These are phyloP conservation scores for Xylaria arbuscula DNA, from an alignment of 2,329 filamentous ascomycete genomes.

Conservation along the genomic window DNA sequence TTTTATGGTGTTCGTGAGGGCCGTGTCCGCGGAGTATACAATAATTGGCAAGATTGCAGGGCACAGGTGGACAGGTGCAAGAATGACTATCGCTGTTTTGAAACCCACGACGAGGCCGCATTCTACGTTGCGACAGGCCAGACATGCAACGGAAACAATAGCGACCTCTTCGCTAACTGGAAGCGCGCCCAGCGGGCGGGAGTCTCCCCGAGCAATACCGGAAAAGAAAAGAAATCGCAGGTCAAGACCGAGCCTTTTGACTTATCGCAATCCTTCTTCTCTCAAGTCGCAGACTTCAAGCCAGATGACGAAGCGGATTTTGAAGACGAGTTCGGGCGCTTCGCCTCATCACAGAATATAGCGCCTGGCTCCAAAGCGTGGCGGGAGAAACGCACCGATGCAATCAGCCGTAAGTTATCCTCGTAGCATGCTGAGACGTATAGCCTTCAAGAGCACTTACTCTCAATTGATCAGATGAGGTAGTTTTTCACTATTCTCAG, in stretches of 20 bases:
- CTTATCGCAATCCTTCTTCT: slow-evolving; percentile 46
- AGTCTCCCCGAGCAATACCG: background rate
- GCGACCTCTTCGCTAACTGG: slow-evolving; percentile 6
- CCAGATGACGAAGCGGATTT: slow-evolving; percentile 41
- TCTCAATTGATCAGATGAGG: slow-evolving; percentile 26
- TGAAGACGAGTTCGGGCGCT: slow-evolving; percentile 45
- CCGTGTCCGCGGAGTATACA: slow-evolving; percentile 40
- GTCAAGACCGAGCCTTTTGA: slow-evolving; percentile 33
- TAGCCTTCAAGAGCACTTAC: slow-evolving; percentile 4
- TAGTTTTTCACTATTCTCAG: slow-evolving; percentile 37
- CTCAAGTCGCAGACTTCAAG: slow-evolving; percentile 41
- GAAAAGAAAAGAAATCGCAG: background rate
- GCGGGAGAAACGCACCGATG: slow-evolving; percentile 30
- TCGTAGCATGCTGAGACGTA: background rate
- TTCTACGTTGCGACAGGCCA: slow-evolving; percentile 30
- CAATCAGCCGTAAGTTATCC: slow-evolving; percentile 33
- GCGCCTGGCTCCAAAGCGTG: slow-evolving; percentile 25
- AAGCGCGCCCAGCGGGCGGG: background rate
- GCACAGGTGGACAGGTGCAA: slow-evolving; percentile 25
- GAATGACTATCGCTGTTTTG: slow-evolving; percentile 27
- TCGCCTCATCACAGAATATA: slow-evolving; percentile 45
- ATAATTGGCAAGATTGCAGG: slow-evolving; percentile 37
- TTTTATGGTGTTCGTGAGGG: slow-evolving; percentile 43
- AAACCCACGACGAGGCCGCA: slow-evolving; percentile 26
- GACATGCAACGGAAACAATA: background rate